phyloP scores from a whole-genome alignment of 2,329 filamentous ascomycete genomes.

The Fusarium mundagurra region DNA sequence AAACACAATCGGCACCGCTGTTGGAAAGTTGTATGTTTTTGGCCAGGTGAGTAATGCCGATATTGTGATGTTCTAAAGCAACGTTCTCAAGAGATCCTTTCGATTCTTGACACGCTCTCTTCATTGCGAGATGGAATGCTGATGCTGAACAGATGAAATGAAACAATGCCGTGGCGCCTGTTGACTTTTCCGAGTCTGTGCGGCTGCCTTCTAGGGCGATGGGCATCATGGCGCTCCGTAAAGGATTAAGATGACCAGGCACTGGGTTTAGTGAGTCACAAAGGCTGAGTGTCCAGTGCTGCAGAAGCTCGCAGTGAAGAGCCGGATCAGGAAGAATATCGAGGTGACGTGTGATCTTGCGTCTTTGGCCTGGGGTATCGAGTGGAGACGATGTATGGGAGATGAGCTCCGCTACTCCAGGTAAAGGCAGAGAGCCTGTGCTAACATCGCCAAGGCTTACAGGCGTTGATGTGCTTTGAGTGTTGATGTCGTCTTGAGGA shows the following conservation, averaged over 20 bases:
- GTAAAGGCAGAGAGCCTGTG: background rate
- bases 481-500: background rate
- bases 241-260: slow-evolving; percentile 32
- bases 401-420: background rate
- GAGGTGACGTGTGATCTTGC: slow-evolving; percentile 18
- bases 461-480: background rate
- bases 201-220: slow-evolving; percentile 39
- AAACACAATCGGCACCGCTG: slow-evolving; percentile 33
- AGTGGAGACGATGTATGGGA: slow-evolving; percentile 1
- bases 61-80: slow-evolving; percentile 39
- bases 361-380: background rate
- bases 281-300: slow-evolving; percentile 38
- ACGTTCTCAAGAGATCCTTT: slow-evolving; percentile 32
- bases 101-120: slow-evolving; percentile 9
- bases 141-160: slow-evolving; percentile 42
- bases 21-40: slow-evolving; percentile 39
- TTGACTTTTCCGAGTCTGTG: slow-evolving; percentile 30
- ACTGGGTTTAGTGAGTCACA: slow-evolving; percentile 39
- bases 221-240: slow-evolving; percentile 38
- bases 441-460: background rate
- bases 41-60: slow-evolving; percentile 38
- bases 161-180: slow-evolving; percentile 34
- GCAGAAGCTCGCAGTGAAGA: slow-evolving; percentile 33
- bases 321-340: slow-evolving; percentile 33
- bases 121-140: slow-evolving; percentile 35